Evolutionary conservation across 1,284 basidiomycete species (phyloP), one percentile per base, ranked within the genome.

Genomic region (Cerioporus squamosus): DNA sequence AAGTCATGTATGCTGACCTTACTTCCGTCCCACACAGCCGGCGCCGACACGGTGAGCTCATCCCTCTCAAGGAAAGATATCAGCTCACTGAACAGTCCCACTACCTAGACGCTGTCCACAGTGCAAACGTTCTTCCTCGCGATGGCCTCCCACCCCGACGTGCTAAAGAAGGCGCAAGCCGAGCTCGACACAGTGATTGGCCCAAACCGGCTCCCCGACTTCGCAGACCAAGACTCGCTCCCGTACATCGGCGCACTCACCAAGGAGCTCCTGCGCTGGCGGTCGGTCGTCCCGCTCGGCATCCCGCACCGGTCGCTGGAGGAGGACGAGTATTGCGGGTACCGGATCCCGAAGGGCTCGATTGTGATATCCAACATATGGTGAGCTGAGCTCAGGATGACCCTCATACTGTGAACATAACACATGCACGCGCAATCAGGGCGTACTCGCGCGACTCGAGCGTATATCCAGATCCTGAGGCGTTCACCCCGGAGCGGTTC

Each of bases 91-190:
- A 4, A 48, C 44, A 29, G 43, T 22, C 18, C 12, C 17, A 2
- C 10, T 36, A 23, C 24, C 17, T 29, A 61, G 60, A 61, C 60
- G 2, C 51, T 58, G 24, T 61, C 60, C 8, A 53, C 56, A 15
- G 49, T 62, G 12, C 50, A 56, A 20, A 64, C 63, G 6, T 75
- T 76, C 61, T 70, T 76, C 55, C 64, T 77, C 17, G 70, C 72
- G 0, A 72, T 77, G 70, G 63, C 71, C 0, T 65, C 71, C 43
- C 66, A 72, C 46, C 77, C 75, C 0, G 74, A 77, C 5, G 67
- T 74, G 15, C 66, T 55, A 74, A 75, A 54, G 54, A 78, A 36
- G 72, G 77, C 62, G 38, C 65, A 17, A 70, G 76, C 20, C 61
- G 77, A 62, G 57, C 53, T 62, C 22, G 60, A 62, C n/a, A 46